Base-by-base conservation (phyloP, 306 rosid genomes). In the Prunus dulcis region DNA sequence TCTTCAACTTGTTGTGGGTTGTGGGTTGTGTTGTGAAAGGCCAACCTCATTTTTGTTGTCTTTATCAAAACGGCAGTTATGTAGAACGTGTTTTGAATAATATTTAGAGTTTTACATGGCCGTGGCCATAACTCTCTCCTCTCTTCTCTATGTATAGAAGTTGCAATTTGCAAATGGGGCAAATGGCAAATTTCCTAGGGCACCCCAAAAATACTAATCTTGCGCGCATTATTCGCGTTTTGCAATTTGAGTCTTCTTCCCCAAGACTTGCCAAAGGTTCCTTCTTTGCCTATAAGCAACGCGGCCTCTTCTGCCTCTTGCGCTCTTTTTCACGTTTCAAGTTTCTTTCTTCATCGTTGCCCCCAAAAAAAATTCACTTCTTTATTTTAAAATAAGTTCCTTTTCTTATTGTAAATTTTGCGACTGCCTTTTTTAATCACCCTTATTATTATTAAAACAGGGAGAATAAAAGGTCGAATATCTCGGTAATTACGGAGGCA, bases 41-140 rank as follows among this genome's bases (percentile, higher is more conserved):
- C 28, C 76, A 82, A 67, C 73, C 82, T 58, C 55, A 15, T 23
- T 38, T 46, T 13, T 28, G 72, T 62, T 63, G 64, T 75, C 66
- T 13, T 12, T 49, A n/a, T 62, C 75, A 52, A 71, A 52, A 6
- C 56, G 38, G 19, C 72, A 67, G 72, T 46, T 45, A 12, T 45
- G 55, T 67, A 23, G 19, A 14, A 13, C 41, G 41, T 34, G 41
- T 34, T 34, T 5, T 34, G 41, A 34, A 34, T 34, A 34, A 34
- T 34, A 34, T 34, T 34, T 34, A 34, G 41, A 34, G 41, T 34
- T 5, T 6, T 34, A 34, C 41, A 34, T 1, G 51, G 51, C 13
- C 13, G 12, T 12, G 51, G 56, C 56, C 6, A 17, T 17, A 51
- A 49, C 57, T 46, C 41, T 5, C 8, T 34, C 38, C 38, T 34